phyloP scores from a whole-genome alignment of 208 protist genomes.

The Phytomonas francai region DNA sequence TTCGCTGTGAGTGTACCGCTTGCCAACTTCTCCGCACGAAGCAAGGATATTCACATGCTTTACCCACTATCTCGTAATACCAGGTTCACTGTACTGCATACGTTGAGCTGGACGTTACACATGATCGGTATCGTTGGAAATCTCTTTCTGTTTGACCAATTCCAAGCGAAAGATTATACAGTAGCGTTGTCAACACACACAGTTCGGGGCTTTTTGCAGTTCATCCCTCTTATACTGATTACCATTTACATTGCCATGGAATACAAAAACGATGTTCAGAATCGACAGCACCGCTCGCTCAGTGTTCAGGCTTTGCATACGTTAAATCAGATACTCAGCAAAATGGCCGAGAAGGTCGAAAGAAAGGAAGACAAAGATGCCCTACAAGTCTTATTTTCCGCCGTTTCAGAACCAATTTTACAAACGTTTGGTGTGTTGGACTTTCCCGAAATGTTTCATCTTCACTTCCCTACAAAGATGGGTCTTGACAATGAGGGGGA shows the following conservation, averaged over 20 bases:
- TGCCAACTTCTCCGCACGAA: constrained; percentile 49
- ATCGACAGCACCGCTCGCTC: not conserved
- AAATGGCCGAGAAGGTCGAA: not conserved
- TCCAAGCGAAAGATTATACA: not conserved
- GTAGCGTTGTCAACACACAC: constrained; percentile 9
- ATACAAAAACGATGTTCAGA: not conserved
- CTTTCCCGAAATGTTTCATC: not conserved
- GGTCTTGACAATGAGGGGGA: not conserved
- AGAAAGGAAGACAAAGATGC: not conserved
- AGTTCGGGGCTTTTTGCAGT: constrained; percentile 45
- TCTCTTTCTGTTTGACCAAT: not conserved
- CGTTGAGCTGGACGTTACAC: constrained; percentile 66
- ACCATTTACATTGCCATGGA: constrained; percentile 59
- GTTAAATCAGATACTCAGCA: not conserved
- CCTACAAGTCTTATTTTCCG: not conserved
- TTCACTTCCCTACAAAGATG: not conserved
- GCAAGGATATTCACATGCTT: constrained; percentile 54
- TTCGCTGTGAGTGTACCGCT: constrained; percentile 47
- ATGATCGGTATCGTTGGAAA: constrained; percentile 17
- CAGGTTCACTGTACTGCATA: constrained; percentile 62
- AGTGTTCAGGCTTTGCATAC: not conserved
- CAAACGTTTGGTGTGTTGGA: not conserved
- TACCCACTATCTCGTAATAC: constrained; percentile 53
- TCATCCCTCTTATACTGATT: constrained; percentile 59
- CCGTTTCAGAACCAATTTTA: not conserved